These are phyloP conservation scores for Croton setiger DNA, from an alignment of 441 rosid species.

Conservation along the genomic window DNA sequence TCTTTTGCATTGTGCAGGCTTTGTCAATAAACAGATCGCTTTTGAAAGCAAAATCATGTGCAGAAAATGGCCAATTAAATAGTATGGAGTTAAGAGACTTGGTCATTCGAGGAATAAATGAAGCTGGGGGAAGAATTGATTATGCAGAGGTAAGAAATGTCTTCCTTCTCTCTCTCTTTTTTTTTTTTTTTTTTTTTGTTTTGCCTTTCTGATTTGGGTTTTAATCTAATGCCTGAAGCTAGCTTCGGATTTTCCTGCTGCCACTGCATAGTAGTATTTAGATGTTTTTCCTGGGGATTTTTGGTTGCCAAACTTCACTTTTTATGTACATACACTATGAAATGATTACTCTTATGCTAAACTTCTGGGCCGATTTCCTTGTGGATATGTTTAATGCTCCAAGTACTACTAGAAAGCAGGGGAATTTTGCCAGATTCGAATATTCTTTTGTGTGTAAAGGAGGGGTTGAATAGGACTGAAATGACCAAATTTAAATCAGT, in stretches of 20 bases:
- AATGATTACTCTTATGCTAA: neutral
- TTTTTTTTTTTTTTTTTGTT: neutral
- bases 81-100: slow-evolving; percentile 43
- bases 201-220: neutral
- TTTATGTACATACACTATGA: neutral
- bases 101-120: slow-evolving; percentile 43
- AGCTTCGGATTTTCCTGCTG: neutral
- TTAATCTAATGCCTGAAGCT: neutral
- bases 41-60: slow-evolving; percentile 48
- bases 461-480: neutral
- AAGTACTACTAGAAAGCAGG: too few relatives aligned
- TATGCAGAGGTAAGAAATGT: slow-evolving; percentile 62
- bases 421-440: neutral
- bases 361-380: too few relatives aligned
- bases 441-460: neutral
- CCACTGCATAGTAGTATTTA: neutral
- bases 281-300: neutral
- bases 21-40: slow-evolving; percentile 71
- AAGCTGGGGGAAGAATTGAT: slow-evolving; percentile 70
- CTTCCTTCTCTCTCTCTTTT: neutral
- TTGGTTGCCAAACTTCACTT: neutral
- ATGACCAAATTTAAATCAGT: neutral
- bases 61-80: slow-evolving; percentile 39
- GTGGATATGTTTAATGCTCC: too few relatives aligned
- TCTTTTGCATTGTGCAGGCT: slow-evolving; percentile 43